A percentile compares a stretch with the other conserved stretches of the same genome.
Evolutionary conservation across 2,329 filamentous ascomycete genomes (phyloP).

Genomic region (Cladophialophora chaetospira): DNA sequence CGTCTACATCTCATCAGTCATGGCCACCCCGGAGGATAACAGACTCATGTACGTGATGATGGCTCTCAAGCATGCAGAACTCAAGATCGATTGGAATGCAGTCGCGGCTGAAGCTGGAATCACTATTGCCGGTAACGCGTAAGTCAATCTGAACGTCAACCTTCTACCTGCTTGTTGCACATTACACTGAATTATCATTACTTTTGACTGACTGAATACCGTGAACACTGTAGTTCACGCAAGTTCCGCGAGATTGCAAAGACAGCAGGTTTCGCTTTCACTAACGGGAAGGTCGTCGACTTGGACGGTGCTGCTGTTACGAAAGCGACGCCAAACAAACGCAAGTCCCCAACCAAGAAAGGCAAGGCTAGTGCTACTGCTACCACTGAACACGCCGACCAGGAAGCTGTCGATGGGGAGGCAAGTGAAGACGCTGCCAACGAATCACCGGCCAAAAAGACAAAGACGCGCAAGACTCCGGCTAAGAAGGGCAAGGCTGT

Average conservation of each 20-base stretch:
- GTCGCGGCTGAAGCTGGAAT: not conserved
- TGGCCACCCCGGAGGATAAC: not conserved
- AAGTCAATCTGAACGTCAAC: not conserved
- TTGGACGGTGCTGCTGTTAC: not conserved
- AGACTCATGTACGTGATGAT: not conserved
- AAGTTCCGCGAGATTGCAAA: not conserved
- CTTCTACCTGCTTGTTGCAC: too few species aligned
- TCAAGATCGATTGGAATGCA: not conserved
- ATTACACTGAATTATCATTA: too few species aligned
- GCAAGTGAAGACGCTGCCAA: not conserved
- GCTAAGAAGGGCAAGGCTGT: too few species aligned
- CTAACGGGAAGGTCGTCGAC: constrained; percentile 8
- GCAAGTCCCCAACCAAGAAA: not conserved
- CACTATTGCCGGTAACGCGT: not conserved
- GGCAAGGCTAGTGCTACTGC: not conserved
- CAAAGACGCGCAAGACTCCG: not conserved
- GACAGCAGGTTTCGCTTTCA: not conserved
- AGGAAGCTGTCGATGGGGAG: not conserved
- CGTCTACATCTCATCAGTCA: not conserved
- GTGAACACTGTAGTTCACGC: not conserved
- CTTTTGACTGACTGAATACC: not conserved
- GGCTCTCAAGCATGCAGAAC: not conserved
- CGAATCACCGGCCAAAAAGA: not conserved
- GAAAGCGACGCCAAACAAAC: not conserved
- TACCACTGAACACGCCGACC: not conserved